phyloP scores from a whole-genome alignment of 2,329 filamentous ascomycete genomes.

The Pseudopithomyces maydicus region DNA sequence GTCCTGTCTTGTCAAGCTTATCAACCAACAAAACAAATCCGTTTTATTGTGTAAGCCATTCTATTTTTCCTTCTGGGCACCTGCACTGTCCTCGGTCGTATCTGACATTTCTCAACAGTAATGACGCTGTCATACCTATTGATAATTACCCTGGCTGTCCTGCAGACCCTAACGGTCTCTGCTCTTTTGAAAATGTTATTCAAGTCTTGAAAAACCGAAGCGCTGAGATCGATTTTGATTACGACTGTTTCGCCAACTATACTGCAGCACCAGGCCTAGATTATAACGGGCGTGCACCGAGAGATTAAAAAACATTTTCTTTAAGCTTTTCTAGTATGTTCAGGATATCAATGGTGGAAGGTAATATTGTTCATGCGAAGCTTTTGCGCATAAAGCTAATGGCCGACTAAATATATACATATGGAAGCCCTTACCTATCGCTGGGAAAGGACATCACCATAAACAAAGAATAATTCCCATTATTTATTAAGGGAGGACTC shows the following conservation, averaged over 20 bases:
- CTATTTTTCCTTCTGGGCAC: neutral
- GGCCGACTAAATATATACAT: too few species aligned
- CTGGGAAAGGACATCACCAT: too few species aligned
- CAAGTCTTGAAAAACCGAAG: conserved; percentile 32
- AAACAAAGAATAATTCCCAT: too few species aligned
- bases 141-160: conserved; percentile 29
- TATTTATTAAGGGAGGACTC: too few species aligned
- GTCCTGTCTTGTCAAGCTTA: too few species aligned
- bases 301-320: neutral
- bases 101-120: conserved; percentile 15
- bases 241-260: conserved; percentile 39
- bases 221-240: conserved; percentile 32
- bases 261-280: conserved; percentile 26
- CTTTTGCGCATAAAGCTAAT: too few species aligned
- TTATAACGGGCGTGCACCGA: conserved; percentile 36
- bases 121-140: conserved; percentile 36
- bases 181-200: conserved; percentile 36
- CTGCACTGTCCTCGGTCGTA: neutral
- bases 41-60: too few species aligned
- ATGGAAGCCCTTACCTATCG: too few species aligned
- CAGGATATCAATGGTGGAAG: too few species aligned
- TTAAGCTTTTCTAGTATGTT: neutral
- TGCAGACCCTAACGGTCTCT: conserved; percentile 27
- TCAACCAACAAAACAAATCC: too few species aligned
- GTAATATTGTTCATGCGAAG: too few species aligned